Base-by-base conservation (phyloP, 2,329 filamentous ascomycete genomes). In the Ophiocordyceps camponoti-floridani region DNA sequence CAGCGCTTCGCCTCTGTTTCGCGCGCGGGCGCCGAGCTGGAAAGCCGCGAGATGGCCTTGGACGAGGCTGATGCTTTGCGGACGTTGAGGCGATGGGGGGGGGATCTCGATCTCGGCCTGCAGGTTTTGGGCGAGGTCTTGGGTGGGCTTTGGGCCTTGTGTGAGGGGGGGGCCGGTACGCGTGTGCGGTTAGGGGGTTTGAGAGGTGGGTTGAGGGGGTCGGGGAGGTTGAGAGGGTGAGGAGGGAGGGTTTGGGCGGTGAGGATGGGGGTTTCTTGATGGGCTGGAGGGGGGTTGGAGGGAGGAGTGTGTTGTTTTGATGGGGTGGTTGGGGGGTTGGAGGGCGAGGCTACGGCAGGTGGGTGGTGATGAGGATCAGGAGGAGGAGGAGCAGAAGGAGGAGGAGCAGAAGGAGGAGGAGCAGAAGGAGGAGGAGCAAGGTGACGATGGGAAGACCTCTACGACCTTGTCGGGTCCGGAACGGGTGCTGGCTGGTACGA, bases 271-370 rank as follows among this genome's bases (percentile, higher is more conserved):
- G 8, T 76, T 80, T 51, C 59, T 77, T 12, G 68, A 69, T 38
- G 68, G 72, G 35, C 58, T 82, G 14, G 73, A 78, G 46, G 57
- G 58, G 2, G 54, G 61, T 0, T 83, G 79, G 79, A 70, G 68
- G 52, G 72, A 72, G 26, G 76, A 80, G 46, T 72, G 70, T 49
- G 62, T 63, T 0, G 64, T 62, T 3, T 57, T 82, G 27, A 58
- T 61, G 5, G 64, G 75, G 31, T 68, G 70, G 48, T 61, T 82
- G n/a, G 69, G 75, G 18, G 64, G 60, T 4, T 75, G 76, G 68
- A 62, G 63, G 40, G 56, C 62, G 33, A 64, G 71, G 47, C 58
- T 82, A 40, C 52, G 54, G 3, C 63, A 65, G 26, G 53, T 80
- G 2, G 47, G 49, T 26, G 43, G 51, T 40, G 26, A 47, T 10